phyloP scores from a whole-genome alignment of 2,329 filamentous ascomycete species.

The Phaeomoniella chlamydospora region DNA sequence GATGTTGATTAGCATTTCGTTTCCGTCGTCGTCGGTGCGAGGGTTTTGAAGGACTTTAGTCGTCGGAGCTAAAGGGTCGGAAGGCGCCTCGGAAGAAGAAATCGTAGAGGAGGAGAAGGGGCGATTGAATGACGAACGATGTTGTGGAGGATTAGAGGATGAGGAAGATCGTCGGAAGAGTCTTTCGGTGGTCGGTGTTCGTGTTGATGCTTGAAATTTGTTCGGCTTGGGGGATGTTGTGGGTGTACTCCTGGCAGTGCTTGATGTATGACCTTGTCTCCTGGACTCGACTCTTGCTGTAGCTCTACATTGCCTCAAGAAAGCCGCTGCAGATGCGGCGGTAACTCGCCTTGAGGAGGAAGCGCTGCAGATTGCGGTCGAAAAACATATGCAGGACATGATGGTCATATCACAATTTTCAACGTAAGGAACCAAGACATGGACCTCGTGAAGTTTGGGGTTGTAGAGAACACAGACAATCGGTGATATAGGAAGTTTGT shows the following conservation, averaged over 20 bases:
- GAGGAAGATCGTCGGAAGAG: no score
- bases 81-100: background rate
- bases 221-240: no score
- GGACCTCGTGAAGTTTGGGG: no score
- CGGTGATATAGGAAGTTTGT: background rate
- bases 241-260: no score
- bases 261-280: no score
- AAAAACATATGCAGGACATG: background rate
- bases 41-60: slow-evolving; percentile 48
- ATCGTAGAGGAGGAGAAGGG: slow-evolving; percentile 7
- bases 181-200: no score
- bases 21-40: slow-evolving; percentile 65
- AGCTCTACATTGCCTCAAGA: slow-evolving; percentile 8
- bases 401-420: background rate
- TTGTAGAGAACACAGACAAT: no score
- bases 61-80: slow-evolving; percentile 4
- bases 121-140: slow-evolving; percentile 3
- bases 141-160: background rate
- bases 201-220: no score
- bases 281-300: no score
- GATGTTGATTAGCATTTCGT: slow-evolving; percentile 71
- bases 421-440: no score
- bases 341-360: background rate
- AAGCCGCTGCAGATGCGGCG: slow-evolving; percentile 3
- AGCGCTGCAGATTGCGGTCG: background rate